These are phyloP conservation scores for Amanita inopinata DNA, from an alignment of 768 basidiomycete species.

Conservation along the genomic window DNA sequence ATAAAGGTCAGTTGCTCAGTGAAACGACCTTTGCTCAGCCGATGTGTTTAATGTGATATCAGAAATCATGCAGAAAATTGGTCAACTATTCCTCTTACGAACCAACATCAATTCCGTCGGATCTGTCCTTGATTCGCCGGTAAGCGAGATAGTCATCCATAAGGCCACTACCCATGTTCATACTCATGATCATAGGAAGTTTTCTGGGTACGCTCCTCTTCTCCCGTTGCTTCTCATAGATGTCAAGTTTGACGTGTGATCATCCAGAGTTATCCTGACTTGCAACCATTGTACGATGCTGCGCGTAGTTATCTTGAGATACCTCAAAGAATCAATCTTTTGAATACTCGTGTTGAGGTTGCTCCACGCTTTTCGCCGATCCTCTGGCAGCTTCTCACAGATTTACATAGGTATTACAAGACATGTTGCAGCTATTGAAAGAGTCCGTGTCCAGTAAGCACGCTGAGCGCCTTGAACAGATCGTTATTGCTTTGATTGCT, in stretches of 20 bases:
- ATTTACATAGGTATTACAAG: conserved; percentile 70
- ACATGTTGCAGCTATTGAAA: conserved; percentile 92
- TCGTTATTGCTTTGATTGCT: conserved; percentile 84
- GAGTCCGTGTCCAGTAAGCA: conserved; percentile 90
- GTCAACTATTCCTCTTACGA: conserved; percentile 84
- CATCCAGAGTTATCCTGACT: conserved; percentile 78
- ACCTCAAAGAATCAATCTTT: conserved; percentile 83
- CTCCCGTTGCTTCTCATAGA: conserved; percentile 1
- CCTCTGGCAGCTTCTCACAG: background rate
- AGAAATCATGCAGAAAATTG: conserved; percentile 98
- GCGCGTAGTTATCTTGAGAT: conserved; percentile 93
- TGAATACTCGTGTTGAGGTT: conserved; percentile 91
- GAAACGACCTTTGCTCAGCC: conserved; percentile 9
- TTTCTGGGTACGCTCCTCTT: conserved; percentile 65
- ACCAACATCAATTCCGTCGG: conserved; percentile 95
- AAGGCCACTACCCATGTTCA: background rate
- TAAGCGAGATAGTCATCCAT: conserved; percentile 25
- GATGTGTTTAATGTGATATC: conserved; percentile 9
- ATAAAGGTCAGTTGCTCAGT: conserved; percentile 45
- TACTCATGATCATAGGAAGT: conserved; percentile 51
- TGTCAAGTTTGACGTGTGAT: background rate
- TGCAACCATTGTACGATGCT: conserved; percentile 91
- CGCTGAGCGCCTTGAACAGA: conserved; percentile 85
- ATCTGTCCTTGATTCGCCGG: conserved; percentile 92
- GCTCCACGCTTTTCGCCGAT: background rate